phyloP scores from a whole-genome alignment of 2,329 filamentous ascomycete species.

The Colletotrichum spaethianum region DNA sequence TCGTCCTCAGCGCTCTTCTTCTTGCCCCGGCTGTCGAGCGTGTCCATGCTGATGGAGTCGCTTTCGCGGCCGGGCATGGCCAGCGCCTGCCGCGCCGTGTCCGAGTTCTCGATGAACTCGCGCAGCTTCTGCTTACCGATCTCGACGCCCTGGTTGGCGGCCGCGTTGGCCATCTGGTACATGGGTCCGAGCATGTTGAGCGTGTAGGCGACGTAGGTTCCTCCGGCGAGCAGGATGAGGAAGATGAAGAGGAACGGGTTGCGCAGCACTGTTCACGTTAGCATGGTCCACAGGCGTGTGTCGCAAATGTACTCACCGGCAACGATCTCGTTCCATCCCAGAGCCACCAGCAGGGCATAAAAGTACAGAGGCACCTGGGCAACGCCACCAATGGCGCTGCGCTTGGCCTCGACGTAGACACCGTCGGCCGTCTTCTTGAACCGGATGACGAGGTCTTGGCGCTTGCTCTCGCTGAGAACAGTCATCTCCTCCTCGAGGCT shows the following conservation, averaged over 20 bases:
- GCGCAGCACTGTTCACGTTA: slow-evolving; percentile 77
- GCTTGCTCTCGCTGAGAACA: slow-evolving; percentile 89
- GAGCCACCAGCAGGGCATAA: slow-evolving; percentile 87
- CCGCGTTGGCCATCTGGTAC: slow-evolving; percentile 93
- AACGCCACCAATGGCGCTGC: slow-evolving; percentile 94
- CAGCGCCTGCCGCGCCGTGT: slow-evolving; percentile 86
- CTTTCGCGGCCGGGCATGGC: slow-evolving; percentile 73
- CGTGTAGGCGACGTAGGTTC: slow-evolving; percentile 90
- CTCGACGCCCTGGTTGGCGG: slow-evolving; percentile 86
- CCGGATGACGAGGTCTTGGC: slow-evolving; percentile 90
- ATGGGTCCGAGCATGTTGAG: slow-evolving; percentile 97
- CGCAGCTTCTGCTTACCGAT: slow-evolving; percentile 93
- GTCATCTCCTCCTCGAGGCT: slow-evolving; percentile 97
- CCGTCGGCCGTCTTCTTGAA: slow-evolving; percentile 99
- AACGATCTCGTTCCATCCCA: slow-evolving; percentile 99
- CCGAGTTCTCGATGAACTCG: slow-evolving; percentile 90
- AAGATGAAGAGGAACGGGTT: slow-evolving; percentile 96
- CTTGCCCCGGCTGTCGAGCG: slow-evolving; percentile 72
- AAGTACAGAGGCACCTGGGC: slow-evolving; percentile 96
- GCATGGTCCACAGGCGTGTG: not conserved
- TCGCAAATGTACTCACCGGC: slow-evolving; percentile 76
- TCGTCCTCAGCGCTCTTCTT: slow-evolving; percentile 60
- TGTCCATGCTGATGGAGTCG: slow-evolving; percentile 71
- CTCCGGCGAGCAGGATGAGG: slow-evolving; percentile 81
- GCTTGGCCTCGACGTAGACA: slow-evolving; percentile 97